Conservation (phyloP, 164 flowering plant genomes). For the Magnolia sinica region DNA sequence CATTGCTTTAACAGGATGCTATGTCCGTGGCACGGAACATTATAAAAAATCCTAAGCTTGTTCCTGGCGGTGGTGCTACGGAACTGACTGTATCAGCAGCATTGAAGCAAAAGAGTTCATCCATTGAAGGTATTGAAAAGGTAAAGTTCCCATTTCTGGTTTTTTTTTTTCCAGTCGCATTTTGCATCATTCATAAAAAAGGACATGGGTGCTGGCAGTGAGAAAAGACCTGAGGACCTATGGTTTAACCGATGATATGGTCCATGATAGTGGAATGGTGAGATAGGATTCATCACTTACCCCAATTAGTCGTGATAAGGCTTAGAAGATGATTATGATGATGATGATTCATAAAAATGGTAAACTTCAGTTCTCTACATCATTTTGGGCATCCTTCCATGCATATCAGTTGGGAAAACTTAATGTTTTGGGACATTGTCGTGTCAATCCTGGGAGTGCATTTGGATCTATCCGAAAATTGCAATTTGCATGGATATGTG, state of each 20-base stretch:
- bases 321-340: no score
- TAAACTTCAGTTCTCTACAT: not conserved
- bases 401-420: not conserved
- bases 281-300: no score
- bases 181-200: not conserved
- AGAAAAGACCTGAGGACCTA: no score
- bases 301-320: no score
- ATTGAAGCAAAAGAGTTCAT: constrained; percentile 89
- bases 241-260: no score
- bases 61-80: constrained; percentile 97
- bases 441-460: no score
- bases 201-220: no score
- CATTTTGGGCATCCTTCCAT: not conserved
- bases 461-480: not conserved
- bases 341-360: no score
- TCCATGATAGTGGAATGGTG: no score
- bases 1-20: constrained; percentile 63
- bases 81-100: constrained; percentile 95
- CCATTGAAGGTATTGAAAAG: constrained; percentile 92
- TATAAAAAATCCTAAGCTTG: constrained; percentile 86
- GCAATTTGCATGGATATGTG: not conserved
- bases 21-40: constrained; percentile 95
- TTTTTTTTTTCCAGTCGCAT: no score
- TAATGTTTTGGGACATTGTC: no score
- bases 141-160: constrained; percentile 24